Percentiles rank a stretch among this genome's conserved stretches.
phyloP scores from a whole-genome alignment of 2,329 filamentous ascomycete genomes.

The Penicillium aurantiogriseum region DNA sequence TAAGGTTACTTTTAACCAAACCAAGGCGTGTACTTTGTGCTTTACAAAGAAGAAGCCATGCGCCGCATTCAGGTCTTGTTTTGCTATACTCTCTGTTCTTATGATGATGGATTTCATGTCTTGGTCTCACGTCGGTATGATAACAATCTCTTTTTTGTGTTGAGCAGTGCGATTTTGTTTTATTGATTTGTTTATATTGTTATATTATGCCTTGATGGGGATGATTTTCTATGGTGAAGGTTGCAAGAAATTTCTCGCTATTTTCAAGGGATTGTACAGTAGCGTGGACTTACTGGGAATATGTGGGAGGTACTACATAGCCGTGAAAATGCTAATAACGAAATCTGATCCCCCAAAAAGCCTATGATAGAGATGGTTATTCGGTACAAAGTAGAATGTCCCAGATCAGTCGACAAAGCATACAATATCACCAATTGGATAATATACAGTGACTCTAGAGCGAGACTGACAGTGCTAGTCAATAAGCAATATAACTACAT shows the following conservation, averaged over 20 bases:
- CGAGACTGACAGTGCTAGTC: constrained; percentile 11
- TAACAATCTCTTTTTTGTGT: constrained; percentile 13
- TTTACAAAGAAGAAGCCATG: not conserved
- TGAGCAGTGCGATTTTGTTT: constrained; percentile 2
- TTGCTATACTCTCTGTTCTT: constrained; percentile 2
- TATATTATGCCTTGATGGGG: not conserved
- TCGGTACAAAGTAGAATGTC: not conserved
- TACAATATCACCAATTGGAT: constrained; percentile 16
- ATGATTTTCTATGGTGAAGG: not conserved
- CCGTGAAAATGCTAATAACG: not conserved
- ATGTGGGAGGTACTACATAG: not conserved
- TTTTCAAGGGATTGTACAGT: not conserved
- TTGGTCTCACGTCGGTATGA: constrained; percentile 19
- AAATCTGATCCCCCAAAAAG: not conserved
- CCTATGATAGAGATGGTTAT: not conserved
- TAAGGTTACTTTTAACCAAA: constrained; percentile 15
- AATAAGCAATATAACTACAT: constrained; percentile 19
- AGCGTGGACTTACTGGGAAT: not conserved
- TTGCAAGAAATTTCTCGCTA: not conserved
- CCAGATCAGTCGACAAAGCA: not conserved
- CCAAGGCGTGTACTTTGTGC: not conserved
- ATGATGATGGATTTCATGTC: constrained; percentile 19
- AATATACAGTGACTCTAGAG: constrained; percentile 36
- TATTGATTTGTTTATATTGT: constrained; percentile 8
- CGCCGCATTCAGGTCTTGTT: not conserved